Conservation (phyloP, 345 rosid genomes). For the Fremontodendron californicum region DNA sequence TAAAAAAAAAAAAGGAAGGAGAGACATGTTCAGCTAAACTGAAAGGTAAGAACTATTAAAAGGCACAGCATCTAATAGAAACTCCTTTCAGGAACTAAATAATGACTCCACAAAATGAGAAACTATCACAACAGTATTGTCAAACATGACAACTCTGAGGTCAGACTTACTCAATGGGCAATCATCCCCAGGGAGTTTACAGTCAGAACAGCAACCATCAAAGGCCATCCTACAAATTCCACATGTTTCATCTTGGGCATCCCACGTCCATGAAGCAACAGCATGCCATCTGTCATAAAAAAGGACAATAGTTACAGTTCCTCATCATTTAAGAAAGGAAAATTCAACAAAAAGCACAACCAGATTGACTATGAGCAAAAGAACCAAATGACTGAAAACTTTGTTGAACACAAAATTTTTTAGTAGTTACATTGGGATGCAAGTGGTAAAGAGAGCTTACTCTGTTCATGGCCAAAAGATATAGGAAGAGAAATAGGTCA, state of each 20-base stretch:
- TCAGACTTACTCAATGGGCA: constrained; percentile 71
- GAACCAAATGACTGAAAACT: neutral
- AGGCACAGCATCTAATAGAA: neutral
- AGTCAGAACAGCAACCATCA: constrained; percentile 93
- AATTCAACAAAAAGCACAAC: neutral
- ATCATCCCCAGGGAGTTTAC: constrained; percentile 89
- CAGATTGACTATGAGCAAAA: neutral
- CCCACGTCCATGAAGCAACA: constrained; percentile 97
- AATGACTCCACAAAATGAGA: neutral
- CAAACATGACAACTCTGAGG: neutral
- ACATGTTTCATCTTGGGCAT: constrained; percentile 92
- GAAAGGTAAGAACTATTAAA: neutral
- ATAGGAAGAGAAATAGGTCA: constrained; percentile 19
- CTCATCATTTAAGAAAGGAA: neutral
- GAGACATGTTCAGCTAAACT: neutral
- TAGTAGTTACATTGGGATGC: neutral
- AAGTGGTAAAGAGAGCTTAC: constrained; percentile 28
- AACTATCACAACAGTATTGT: neutral
- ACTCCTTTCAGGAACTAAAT: neutral
- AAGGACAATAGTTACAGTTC: neutral
- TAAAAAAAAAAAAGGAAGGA: neutral
- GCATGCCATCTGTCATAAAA: constrained; percentile 72
- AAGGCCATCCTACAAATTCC: constrained; percentile 97
- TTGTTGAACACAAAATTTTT: constrained; percentile 15
- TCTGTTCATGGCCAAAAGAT: constrained; percentile 26